phyloP scores from a whole-genome alignment of 345 rosid genomes.

The Eucalyptus sideroxylon region DNA sequence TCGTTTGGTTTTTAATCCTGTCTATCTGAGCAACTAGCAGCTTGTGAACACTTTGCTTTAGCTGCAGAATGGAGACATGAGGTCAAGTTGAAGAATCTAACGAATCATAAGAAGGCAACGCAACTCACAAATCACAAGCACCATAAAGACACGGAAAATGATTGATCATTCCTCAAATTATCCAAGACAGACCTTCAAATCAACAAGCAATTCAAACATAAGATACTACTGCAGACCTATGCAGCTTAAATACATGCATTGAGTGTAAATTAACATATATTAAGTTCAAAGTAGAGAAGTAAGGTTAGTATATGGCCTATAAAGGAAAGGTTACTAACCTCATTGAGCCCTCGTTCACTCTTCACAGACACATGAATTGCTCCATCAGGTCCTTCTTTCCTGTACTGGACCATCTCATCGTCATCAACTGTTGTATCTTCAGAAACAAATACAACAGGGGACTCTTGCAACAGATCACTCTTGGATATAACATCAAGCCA shows the following conservation, averaged over 20 bases:
- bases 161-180: background rate
- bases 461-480: conserved; percentile 61
- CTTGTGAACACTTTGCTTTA: conserved; percentile 42
- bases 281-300: background rate
- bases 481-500: conserved; percentile 93
- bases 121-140: background rate
- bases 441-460: conserved; percentile 38
- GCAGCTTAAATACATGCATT: background rate
- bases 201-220: background rate
- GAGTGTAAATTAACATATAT: background rate
- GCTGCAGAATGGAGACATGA: conserved; percentile 21
- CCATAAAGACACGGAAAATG: background rate
- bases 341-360: conserved; percentile 51
- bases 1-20: conserved; percentile 22
- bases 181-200: background rate
- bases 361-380: conserved; percentile 62
- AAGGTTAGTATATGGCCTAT: background rate
- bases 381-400: conserved; percentile 58
- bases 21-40: conserved; percentile 44
- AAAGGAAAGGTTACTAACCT: conserved; percentile 19
- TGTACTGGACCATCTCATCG: conserved; percentile 41
- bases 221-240: background rate
- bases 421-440: conserved; percentile 39
- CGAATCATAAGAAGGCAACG: background rate
- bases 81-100: background rate